Conservation (phyloP, 306 rosid species). For the Vicia faba region DNA sequence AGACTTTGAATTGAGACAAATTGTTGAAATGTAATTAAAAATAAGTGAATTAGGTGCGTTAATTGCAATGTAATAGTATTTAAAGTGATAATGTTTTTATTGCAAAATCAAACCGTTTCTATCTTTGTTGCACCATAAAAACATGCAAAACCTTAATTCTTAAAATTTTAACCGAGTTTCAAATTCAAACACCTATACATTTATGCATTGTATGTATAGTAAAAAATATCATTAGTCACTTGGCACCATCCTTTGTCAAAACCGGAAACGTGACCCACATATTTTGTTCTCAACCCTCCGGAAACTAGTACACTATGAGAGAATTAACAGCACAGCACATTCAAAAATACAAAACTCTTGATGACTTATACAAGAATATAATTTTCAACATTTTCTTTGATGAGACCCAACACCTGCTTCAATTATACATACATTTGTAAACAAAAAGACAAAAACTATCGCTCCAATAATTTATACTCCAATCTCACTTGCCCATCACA, state of each 20-base stretch:
- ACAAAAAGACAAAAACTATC: slow-evolving; percentile 31
- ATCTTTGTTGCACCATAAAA: too few species aligned
- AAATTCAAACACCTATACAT: neutral
- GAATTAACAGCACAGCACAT: slow-evolving; percentile 51
- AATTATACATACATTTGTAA: slow-evolving; percentile 6
- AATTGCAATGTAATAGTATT: too few species aligned
- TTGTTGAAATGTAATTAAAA: too few species aligned
- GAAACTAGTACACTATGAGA: slow-evolving; percentile 27
- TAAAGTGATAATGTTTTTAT: too few species aligned
- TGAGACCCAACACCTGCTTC: slow-evolving; percentile 43
- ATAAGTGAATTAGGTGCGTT: too few species aligned
- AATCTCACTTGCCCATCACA: slow-evolving; percentile 32
- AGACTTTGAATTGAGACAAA: too few species aligned
- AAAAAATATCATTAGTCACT: slow-evolving; percentile 20
- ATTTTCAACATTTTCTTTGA: slow-evolving; percentile 29
- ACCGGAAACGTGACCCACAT: slow-evolving; percentile 36
- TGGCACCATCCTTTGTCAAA: slow-evolving; percentile 39
- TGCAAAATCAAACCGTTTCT: too few species aligned
- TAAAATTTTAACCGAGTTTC: slow-evolving; percentile 11
- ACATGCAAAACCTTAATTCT: neutral
- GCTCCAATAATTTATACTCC: slow-evolving; percentile 1
- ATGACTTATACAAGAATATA: slow-evolving; percentile 5
- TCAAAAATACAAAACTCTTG: slow-evolving; percentile 16
- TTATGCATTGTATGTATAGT: neutral
- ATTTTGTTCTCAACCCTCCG: slow-evolving; percentile 19